Conservation (phyloP, 306 rosid species). For the Alnus rubra region DNA sequence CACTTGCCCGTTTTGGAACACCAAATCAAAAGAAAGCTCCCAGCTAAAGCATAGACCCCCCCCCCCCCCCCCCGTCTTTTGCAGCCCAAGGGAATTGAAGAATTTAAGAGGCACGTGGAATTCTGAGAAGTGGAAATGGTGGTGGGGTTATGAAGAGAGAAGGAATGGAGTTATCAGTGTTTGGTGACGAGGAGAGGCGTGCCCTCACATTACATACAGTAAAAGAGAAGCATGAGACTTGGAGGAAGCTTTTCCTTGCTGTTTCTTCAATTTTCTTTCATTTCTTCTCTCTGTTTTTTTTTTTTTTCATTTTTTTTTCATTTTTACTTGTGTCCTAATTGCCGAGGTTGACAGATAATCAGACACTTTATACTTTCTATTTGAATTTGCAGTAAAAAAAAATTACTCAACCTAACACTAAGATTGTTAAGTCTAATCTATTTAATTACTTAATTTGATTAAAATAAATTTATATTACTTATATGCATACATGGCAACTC, state of each 20-base stretch:
- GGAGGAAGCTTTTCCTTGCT: constrained; percentile 38
- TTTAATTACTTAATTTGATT: too few relatives aligned
- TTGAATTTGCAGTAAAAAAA: background rate
- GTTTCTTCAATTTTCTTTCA: constrained; percentile 69
- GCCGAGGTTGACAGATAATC: constrained; percentile 27
- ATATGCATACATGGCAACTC: too few relatives aligned
- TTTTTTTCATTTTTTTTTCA: background rate
- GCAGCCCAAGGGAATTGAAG: constrained; percentile 44
- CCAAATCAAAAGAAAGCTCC: constrained; percentile 11
- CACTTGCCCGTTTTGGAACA: constrained; percentile 14
- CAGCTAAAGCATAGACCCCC: constrained; percentile 27
- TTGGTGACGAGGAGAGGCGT: constrained; percentile 57
- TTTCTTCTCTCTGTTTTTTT: constrained; percentile 6
- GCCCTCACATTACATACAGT: constrained; percentile 48
- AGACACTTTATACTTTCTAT: background rate
- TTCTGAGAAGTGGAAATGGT: constrained; percentile 38
- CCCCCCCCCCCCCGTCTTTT: constrained; percentile 8
- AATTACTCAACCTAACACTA: too few relatives aligned
- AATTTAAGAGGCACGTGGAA: constrained; percentile 42
- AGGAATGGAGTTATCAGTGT: constrained; percentile 76
- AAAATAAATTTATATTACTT: too few relatives aligned
- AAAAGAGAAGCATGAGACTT: constrained; percentile 58
- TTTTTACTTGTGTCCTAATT: background rate
- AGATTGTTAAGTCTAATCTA: too few relatives aligned
- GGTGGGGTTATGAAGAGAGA: constrained; percentile 54